A percentile compares a stretch with the other conserved stretches of the same genome.
Conservation (phyloP, 1,284 basidiomycete species). For the Ustanciosporium gigantosporum region DNA sequence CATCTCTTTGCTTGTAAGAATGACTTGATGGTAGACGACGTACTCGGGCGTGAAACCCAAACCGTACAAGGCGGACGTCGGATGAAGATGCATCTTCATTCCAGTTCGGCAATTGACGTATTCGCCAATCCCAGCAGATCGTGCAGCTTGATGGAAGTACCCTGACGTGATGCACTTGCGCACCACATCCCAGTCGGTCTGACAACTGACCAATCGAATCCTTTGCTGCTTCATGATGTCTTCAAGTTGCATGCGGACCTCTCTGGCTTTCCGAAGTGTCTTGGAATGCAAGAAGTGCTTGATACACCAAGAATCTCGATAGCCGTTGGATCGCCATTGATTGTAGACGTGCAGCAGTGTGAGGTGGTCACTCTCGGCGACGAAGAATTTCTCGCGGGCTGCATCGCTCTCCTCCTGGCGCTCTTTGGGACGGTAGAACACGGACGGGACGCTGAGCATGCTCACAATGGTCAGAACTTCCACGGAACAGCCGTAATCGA, state of each 20-base stretch:
- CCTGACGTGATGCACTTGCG: slow-evolving; percentile 97
- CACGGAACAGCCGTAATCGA: slow-evolving; percentile 86
- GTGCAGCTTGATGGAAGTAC: slow-evolving; percentile 98
- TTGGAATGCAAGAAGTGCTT: slow-evolving; percentile 96
- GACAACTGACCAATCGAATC: slow-evolving; percentile 83
- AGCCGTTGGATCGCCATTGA: slow-evolving; percentile 93
- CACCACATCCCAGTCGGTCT: slow-evolving; percentile 93
- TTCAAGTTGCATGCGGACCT: slow-evolving; percentile 93
- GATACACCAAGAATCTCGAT: slow-evolving; percentile 87
- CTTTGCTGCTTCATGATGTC: slow-evolving; percentile 99
- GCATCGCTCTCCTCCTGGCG: slow-evolving; percentile 94
- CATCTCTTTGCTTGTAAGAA: slow-evolving; percentile 40
- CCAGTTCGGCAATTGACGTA: slow-evolving; percentile 98
- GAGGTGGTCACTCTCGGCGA: slow-evolving; percentile 95
- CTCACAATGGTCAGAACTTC: slow-evolving; percentile 99
- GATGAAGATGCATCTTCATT: slow-evolving; percentile 80
- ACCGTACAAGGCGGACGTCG: slow-evolving; percentile 93
- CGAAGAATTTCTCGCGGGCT: slow-evolving; percentile 95
- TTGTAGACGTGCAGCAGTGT: slow-evolving; percentile 95
- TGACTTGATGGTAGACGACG: slow-evolving; percentile 87
- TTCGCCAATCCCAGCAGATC: slow-evolving; percentile 97
- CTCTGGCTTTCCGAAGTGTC: slow-evolving; percentile 87
- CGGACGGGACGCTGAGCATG: slow-evolving; percentile 91
- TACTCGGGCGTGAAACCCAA: slow-evolving; percentile 95
- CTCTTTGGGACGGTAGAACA: slow-evolving; percentile 94